Percentiles rank a stretch among this genome's conserved stretches.
phyloP scores from a whole-genome alignment of 1,284 basidiomycete species.

The Cryptococcus amylolentus region DNA sequence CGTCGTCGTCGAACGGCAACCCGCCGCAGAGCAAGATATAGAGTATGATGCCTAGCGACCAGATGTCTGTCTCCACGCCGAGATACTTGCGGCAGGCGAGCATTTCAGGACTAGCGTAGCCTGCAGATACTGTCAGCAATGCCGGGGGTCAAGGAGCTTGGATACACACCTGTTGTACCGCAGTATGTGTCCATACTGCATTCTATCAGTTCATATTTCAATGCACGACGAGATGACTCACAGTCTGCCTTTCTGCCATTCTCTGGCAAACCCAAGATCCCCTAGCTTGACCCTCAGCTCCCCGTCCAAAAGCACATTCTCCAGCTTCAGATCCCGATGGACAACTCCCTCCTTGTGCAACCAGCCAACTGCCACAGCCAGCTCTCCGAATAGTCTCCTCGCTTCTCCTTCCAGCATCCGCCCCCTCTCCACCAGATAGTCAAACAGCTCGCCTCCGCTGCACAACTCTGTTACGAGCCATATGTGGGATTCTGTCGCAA shows the following conservation, averaged over 20 bases:
- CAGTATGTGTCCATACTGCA: conserved; percentile 83
- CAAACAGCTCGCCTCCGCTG: conserved; percentile 92
- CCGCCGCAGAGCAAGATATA: conserved; percentile 91
- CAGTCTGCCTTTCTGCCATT: conserved; percentile 76
- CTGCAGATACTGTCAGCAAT: conserved; percentile 21
- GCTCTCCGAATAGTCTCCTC: conserved; percentile 80
- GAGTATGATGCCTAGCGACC: conserved; percentile 94
- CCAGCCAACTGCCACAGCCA: conserved; percentile 92
- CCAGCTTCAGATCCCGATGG: conserved; percentile 92
- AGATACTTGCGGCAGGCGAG: conserved; percentile 81
- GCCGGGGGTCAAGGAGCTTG: conserved; percentile 32
- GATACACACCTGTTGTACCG: conserved; percentile 72
- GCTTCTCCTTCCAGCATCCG: conserved; percentile 78
- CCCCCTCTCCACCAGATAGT: conserved; percentile 94
- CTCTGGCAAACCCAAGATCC: conserved; percentile 94
- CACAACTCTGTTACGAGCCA: conserved; percentile 98
- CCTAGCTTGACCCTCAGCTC: conserved; percentile 83
- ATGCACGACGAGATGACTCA: conserved; percentile 18
- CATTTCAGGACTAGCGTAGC: conserved; percentile 92
- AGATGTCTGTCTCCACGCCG: conserved; percentile 91
- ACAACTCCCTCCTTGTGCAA: conserved; percentile 85
- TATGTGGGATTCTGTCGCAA: conserved; percentile 89
- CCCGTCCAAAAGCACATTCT: conserved; percentile 90
- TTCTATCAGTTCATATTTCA: not conserved
- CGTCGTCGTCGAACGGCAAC: conserved; percentile 95